Evolutionary conservation across 352 stramenopile genomes (phyloP).

Genomic region (Globisporangium paroecandrum): DNA sequence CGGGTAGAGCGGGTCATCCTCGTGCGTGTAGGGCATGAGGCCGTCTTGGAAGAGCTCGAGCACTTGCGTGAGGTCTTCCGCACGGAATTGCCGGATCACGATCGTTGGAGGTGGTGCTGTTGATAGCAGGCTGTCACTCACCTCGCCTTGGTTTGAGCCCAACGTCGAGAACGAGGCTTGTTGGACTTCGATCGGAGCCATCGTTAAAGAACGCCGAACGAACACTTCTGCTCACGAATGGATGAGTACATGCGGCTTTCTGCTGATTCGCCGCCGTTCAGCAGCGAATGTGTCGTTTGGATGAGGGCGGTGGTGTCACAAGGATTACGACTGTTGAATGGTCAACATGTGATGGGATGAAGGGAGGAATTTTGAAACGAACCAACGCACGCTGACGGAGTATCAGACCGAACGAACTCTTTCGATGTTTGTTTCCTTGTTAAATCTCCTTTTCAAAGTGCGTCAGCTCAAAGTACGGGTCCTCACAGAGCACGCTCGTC

Average conservation of each 20-base stretch:
- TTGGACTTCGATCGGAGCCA: background rate
- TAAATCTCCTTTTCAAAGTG: constrained; percentile 15
- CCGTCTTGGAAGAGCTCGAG: constrained; percentile 19
- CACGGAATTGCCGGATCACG: constrained; percentile 19
- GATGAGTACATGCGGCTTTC: background rate
- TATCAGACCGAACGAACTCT: no score
- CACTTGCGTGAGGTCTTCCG: constrained; percentile 14
- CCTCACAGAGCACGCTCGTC: constrained; percentile 7
- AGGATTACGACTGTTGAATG: background rate
- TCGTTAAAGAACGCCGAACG: background rate
- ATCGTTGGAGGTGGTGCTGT: background rate
- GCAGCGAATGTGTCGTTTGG: background rate
- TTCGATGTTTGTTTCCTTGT: background rate
- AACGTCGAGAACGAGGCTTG: background rate
- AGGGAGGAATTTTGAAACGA: background rate
- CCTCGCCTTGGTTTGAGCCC: background rate
- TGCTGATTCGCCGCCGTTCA: background rate
- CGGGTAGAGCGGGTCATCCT: constrained; percentile 3
- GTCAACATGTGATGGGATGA: background rate
- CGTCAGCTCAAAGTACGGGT: constrained; percentile 13
- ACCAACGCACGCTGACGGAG: background rate
- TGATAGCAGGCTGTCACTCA: background rate
- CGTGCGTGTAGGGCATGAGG: constrained; percentile 11
- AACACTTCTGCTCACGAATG: background rate
- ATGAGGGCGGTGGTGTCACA: background rate